phyloP scores from a whole-genome alignment of 176 grass and related monocot species.

The Oryza longistaminata region DNA sequence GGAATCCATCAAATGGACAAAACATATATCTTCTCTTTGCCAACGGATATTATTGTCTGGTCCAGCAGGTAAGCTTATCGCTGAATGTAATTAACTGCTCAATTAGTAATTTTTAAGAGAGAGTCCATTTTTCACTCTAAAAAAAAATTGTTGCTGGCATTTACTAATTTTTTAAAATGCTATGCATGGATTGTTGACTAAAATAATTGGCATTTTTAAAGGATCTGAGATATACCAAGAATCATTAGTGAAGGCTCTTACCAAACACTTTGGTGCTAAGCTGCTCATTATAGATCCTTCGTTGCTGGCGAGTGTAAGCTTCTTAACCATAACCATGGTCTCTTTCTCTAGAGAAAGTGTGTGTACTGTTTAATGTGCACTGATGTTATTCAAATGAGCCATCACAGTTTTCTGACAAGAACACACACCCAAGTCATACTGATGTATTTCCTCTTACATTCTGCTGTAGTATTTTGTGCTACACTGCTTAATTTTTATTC shows the following conservation, averaged over 20 bases:
- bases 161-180: not conserved
- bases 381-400: not conserved
- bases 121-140: not conserved
- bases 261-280: constrained; percentile 82
- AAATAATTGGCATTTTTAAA: constrained; percentile 34
- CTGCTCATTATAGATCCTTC: constrained; percentile 77
- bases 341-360: not conserved
- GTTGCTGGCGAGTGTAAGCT: constrained; percentile 68
- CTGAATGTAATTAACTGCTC: constrained; percentile 14
- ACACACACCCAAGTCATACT: not conserved
- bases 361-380: not conserved
- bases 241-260: constrained; percentile 75
- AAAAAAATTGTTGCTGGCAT: not conserved
- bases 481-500: not conserved
- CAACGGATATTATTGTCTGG: constrained; percentile 88
- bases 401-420: not conserved
- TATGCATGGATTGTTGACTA: constrained; percentile 25
- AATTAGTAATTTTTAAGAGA: constrained; percentile 7
- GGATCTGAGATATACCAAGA: constrained; percentile 98
- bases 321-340: constrained; percentile 29
- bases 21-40: constrained; percentile 85
- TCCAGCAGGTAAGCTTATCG: constrained; percentile 65
- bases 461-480: constrained; percentile 11
- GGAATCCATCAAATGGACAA: constrained; percentile 66
- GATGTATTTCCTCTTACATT: not conserved